These are phyloP conservation scores for Helotiales sp. DNA, from an alignment of 2,329 filamentous ascomycete genomes.

Conservation along the genomic window DNA sequence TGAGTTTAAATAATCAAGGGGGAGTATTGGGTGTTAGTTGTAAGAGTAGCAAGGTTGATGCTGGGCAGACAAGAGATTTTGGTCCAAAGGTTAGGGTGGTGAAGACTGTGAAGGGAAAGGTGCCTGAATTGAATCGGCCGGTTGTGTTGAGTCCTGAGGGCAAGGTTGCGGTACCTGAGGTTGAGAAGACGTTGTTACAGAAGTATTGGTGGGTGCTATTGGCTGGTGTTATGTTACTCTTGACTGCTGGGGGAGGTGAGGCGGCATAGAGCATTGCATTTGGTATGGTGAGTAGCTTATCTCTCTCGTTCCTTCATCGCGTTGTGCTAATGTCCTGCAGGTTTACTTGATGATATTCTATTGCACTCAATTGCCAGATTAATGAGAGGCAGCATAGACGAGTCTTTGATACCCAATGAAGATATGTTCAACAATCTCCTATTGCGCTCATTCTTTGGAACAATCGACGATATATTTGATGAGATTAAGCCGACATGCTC, in stretches of 20 bases:
- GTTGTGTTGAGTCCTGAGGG: slow-evolving; percentile 62
- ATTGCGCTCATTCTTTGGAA: too few relatives aligned
- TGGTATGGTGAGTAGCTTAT: too few relatives aligned
- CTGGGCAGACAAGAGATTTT: slow-evolving; percentile 65
- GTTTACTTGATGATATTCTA: too few relatives aligned
- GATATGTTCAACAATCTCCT: not conserved
- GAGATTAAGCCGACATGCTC: too few relatives aligned
- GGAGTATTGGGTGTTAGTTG: slow-evolving; percentile 51
- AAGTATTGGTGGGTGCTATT: slow-evolving; percentile 70
- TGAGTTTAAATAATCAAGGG: slow-evolving; percentile 49
- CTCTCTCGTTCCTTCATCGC: too few relatives aligned
- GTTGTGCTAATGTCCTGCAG: too few relatives aligned
- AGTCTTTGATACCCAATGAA: not conserved
- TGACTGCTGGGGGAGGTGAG: slow-evolving; percentile 51
- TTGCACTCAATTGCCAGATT: too few relatives aligned
- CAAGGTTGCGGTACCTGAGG: slow-evolving; percentile 53
- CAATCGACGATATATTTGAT: too few relatives aligned
- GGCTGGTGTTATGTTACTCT: slow-evolving; percentile 52
- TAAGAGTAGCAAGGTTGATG: slow-evolving; percentile 61
- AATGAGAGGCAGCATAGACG: not conserved
- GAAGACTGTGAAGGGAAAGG: slow-evolving; percentile 48
- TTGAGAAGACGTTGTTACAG: slow-evolving; percentile 65
- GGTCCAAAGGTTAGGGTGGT: slow-evolving; percentile 58
- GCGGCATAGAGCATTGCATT: too few relatives aligned
- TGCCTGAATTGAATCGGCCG: slow-evolving; percentile 63